Conservation (phyloP, 2,329 filamentous ascomycete genomes). For the Apiospora pterosperma region DNA sequence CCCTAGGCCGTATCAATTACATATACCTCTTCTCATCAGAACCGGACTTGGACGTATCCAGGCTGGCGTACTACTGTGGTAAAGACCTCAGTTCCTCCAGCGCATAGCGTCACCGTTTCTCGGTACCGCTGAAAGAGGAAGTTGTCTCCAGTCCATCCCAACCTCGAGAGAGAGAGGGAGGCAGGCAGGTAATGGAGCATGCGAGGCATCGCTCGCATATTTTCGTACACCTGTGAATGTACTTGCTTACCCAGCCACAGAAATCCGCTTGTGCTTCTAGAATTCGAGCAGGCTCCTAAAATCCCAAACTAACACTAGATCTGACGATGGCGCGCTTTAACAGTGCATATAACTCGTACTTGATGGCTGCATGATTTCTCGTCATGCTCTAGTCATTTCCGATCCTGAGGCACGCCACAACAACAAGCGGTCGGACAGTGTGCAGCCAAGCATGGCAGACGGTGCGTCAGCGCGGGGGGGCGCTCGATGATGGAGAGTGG, state of each 20-base stretch:
- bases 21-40: too few relatives aligned
- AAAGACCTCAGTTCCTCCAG: background rate
- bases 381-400: conserved; percentile 1
- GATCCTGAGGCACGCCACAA: background rate
- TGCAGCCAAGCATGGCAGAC: background rate
- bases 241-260: background rate
- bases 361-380: background rate
- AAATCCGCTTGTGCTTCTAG: background rate
- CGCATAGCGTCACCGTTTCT: background rate
- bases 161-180: too few relatives aligned
- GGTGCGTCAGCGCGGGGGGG: background rate
- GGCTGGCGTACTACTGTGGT: background rate
- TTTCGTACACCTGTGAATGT: too few relatives aligned
- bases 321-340: background rate
- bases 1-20: too few relatives aligned
- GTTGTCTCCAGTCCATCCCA: background rate
- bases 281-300: background rate
- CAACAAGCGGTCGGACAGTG: conserved; percentile 2
- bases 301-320: background rate
- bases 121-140: background rate
- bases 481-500: background rate
- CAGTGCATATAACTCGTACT: background rate
- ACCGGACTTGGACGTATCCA: background rate
- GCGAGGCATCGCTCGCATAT: conserved; percentile 1
- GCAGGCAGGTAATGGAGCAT: background rate